Conservation (phyloP, 2,329 filamentous ascomycete species). For the Magnaporthiopsis incrustans region DNA sequence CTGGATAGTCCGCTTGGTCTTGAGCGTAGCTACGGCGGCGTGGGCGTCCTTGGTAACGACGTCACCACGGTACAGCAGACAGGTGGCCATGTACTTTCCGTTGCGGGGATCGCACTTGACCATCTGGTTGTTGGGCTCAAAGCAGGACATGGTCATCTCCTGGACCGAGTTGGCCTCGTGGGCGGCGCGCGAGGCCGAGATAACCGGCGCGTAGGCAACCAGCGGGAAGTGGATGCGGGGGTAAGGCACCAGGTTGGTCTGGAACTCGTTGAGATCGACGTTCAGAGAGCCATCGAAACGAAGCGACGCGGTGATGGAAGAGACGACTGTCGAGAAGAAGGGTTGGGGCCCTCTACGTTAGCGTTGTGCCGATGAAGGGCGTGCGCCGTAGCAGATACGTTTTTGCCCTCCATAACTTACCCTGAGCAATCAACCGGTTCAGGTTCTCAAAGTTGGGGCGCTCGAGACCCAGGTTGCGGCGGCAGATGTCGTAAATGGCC, state of each 20-base stretch:
- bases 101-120: conserved; percentile 67
- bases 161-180: conserved; percentile 85
- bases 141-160: conserved; percentile 49
- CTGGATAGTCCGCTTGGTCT: conserved; percentile 66
- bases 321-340: conserved; percentile 42
- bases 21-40: conserved; percentile 57
- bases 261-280: conserved; percentile 70
- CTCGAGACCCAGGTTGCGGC: conserved; percentile 61
- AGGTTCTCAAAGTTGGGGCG: conserved; percentile 64
- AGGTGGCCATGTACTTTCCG: conserved; percentile 70
- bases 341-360: too few species aligned
- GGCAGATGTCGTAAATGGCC: conserved; percentile 69
- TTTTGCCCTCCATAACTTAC: neutral
- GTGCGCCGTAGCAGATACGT: too few species aligned
- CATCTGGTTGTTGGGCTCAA: conserved; percentile 75
- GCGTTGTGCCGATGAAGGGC: too few species aligned
- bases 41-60: conserved; percentile 64
- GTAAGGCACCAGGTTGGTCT: conserved; percentile 68
- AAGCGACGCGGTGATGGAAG: conserved; percentile 64
- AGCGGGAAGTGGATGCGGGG: conserved; percentile 68
- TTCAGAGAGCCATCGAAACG: conserved; percentile 67
- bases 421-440: conserved; percentile 63
- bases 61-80: conserved; percentile 64
- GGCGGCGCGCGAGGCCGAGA: conserved; percentile 66
- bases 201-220: conserved; percentile 64